Evolutionary conservation across 768 basidiomycete genomes (phyloP).

Genomic region (Boletus vinaceobasis): DNA sequence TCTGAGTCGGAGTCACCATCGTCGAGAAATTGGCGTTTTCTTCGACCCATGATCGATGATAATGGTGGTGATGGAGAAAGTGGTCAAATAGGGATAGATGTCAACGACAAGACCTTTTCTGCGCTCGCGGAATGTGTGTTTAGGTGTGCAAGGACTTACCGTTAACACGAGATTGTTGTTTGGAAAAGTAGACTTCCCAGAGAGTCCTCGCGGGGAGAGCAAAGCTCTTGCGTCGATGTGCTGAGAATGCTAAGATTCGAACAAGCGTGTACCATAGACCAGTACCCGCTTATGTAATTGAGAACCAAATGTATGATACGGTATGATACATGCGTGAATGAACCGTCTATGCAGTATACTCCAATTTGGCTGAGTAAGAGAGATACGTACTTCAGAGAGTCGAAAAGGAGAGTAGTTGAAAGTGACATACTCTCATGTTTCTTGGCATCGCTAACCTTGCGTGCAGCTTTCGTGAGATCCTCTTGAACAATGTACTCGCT

Average conservation of each 20-base stretch:
- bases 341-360: conserved; percentile 38
- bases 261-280: too few relatives aligned
- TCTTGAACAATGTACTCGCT: conserved; percentile 93
- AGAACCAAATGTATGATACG: conserved; percentile 5
- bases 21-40: conserved; percentile 74
- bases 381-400: neutral
- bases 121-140: neutral
- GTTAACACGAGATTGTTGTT: neutral
- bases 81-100: neutral
- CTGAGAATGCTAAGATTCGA: neutral
- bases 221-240: neutral
- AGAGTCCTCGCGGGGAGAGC: neutral
- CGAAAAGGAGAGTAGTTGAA: neutral
- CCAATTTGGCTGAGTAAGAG: conserved; percentile 36
- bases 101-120: conserved; percentile 5
- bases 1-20: conserved; percentile 73
- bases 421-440: conserved; percentile 88
- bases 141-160: conserved; percentile 11
- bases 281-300: conserved; percentile 15
- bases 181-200: neutral
- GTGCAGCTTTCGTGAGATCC: conserved; percentile 91
- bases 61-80: neutral
- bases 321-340: conserved; percentile 22
- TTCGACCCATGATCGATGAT: conserved; percentile 55
- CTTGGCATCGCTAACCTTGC: conserved; percentile 95